Evolutionary conservation across 2,329 filamentous ascomycete species (phyloP).

Genomic region (Waltergamsia citrina): DNA sequence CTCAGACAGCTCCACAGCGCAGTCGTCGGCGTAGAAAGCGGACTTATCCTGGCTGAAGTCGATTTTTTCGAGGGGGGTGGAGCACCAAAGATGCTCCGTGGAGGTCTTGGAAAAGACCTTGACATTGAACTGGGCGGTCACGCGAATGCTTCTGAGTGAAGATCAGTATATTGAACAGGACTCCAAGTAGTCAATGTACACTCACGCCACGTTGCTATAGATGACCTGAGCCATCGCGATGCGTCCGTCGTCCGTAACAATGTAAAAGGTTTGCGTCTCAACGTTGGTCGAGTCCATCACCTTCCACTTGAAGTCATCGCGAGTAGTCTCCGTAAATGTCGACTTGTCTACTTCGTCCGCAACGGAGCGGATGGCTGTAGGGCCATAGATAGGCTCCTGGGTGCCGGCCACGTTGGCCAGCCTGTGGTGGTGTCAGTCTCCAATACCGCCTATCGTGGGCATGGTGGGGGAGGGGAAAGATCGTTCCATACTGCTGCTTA

Average conservation of each 20-base stretch:
- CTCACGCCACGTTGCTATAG: conserved; percentile 94
- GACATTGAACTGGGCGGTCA: conserved; percentile 86
- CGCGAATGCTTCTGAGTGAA: conserved; percentile 66
- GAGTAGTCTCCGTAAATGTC: conserved; percentile 71
- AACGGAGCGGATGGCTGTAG: conserved; percentile 78
- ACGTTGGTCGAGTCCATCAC: conserved; percentile 77
- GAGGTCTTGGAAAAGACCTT: conserved; percentile 80
- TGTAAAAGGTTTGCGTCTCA: conserved; percentile 92
- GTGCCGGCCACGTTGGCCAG: conserved; percentile 82
- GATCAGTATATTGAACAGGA: too few species aligned
- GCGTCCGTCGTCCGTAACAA: conserved; percentile 69
- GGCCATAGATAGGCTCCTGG: conserved; percentile 91
- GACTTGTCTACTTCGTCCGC: conserved; percentile 68
- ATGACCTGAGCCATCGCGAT: conserved; percentile 82
- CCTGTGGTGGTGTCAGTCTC: conserved; percentile 23
- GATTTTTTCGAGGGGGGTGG: conserved; percentile 67
- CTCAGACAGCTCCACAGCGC: conserved; percentile 76
- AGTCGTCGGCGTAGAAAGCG: conserved; percentile 78
- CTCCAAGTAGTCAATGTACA: too few species aligned
- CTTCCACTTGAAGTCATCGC: conserved; percentile 75
- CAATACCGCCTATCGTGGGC: neutral
- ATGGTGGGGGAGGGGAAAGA: neutral
- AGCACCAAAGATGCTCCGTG: conserved; percentile 73
- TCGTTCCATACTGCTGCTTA: conserved; percentile 66
- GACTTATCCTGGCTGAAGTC: conserved; percentile 78